Conservation (phyloP, 2,329 filamentous ascomycete species). For the Coleophoma crateriformis region DNA sequence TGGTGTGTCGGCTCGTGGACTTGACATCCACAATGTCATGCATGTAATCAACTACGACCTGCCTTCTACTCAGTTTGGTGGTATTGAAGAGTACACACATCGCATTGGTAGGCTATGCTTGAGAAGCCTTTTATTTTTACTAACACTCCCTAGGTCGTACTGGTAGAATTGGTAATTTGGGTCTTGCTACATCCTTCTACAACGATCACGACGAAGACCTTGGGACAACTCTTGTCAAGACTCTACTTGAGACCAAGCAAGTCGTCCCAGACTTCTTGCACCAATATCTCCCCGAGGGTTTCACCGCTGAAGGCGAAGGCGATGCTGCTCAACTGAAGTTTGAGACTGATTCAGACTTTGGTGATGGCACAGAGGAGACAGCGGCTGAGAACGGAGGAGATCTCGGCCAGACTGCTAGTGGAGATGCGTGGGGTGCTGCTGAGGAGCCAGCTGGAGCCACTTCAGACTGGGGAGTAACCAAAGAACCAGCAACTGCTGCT, state of each 20-base stretch:
- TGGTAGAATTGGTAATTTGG: constrained; percentile 83
- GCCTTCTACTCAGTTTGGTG: constrained; percentile 68
- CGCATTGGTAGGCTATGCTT: constrained; percentile 68
- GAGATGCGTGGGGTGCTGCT: constrained; percentile 6
- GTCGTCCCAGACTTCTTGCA: constrained; percentile 77
- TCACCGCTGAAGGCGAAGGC: constrained; percentile 20
- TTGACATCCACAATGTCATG: constrained; percentile 81
- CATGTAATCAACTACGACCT: constrained; percentile 95
- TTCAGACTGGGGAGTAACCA: too few species aligned
- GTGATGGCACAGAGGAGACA: constrained; percentile 9
- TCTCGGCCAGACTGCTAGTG: constrained; percentile 7
- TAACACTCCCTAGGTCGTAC: constrained; percentile 63
- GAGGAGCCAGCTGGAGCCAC: not conserved
- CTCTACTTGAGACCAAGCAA: constrained; percentile 75
- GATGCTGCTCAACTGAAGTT: constrained; percentile 18
- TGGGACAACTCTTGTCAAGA: constrained; percentile 69
- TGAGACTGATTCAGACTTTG: constrained; percentile 16
- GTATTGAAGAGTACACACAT: constrained; percentile 89
- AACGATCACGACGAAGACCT: constrained; percentile 71
- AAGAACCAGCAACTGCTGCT: not conserved
- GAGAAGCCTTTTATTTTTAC: not conserved
- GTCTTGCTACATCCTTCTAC: constrained; percentile 85
- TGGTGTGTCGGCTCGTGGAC: constrained; percentile 78
- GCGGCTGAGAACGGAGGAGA: constrained; percentile 7
- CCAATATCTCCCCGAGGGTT: constrained; percentile 52